Evolutionary conservation across 768 basidiomycete species (phyloP).

Genomic region (Russula sp.): DNA sequence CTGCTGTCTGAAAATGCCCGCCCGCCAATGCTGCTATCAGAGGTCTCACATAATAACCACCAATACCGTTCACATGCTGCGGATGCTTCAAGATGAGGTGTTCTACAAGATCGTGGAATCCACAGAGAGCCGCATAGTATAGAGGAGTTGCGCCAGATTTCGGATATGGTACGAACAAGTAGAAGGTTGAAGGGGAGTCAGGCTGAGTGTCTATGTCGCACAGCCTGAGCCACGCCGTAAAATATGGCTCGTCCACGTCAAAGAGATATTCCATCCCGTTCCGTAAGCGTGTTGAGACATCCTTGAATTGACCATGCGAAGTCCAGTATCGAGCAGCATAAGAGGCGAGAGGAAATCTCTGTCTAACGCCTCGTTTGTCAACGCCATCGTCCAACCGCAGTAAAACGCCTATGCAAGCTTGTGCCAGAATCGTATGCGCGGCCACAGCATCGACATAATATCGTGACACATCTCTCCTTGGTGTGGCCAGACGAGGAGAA

Average conservation of each 20-base stretch:
- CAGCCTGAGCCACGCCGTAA: background rate
- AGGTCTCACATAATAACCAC: background rate
- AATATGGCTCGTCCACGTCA: background rate
- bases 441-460: background rate
- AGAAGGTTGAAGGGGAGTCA: background rate
- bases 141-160: background rate
- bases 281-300: background rate
- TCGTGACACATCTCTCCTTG: background rate
- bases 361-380: too few relatives aligned
- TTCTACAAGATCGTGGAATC: background rate
- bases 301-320: background rate
- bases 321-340: constrained; percentile 2
- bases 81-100: background rate
- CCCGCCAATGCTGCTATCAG: background rate
- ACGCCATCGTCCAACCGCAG: background rate
- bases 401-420: background rate
- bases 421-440: background rate
- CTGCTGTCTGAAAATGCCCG: background rate
- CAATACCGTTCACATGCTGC: background rate
- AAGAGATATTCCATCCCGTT: background rate
- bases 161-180: background rate
- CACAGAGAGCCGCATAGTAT: background rate
- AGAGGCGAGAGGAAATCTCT: background rate
- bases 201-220: background rate
- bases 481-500: background rate